Conservation (phyloP, 768 basidiomycete species). For the Kockovaella imperatae region DNA sequence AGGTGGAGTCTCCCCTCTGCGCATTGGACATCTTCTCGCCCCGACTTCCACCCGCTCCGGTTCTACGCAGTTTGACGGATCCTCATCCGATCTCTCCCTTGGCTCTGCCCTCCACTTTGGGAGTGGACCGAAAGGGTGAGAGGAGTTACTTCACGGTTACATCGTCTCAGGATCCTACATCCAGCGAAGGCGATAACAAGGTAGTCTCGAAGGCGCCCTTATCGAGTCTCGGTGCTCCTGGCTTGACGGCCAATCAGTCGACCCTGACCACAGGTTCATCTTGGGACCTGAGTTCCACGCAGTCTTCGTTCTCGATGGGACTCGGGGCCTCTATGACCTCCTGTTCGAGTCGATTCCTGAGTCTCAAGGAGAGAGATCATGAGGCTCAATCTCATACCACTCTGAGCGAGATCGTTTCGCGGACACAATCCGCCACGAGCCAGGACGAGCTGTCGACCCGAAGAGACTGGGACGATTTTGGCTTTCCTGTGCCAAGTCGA, state of each 20-base stretch:
- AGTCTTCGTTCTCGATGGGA: neutral
- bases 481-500: neutral
- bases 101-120: neutral
- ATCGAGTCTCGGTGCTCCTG: neutral
- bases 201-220: neutral
- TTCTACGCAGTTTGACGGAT: conserved; percentile 5
- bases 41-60: neutral
- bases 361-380: neutral
- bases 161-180: neutral
- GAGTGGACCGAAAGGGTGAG: too few species aligned
- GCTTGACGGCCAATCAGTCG: neutral
- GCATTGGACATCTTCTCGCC: conserved; percentile 12
- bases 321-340: neutral
- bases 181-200: too few species aligned
- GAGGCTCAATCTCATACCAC: too few species aligned
- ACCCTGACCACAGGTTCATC: neutral
- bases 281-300: neutral
- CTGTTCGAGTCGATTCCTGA: neutral
- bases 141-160: too few species aligned
- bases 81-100: conserved; percentile 1
- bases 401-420: too few species aligned
- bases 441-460: neutral
- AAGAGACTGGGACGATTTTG: neutral
- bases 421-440: neutral
- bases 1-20: neutral